Evolutionary conservation across 352 stramenopile genomes (phyloP).

Genomic region (Globisporangium cederbergense): DNA sequence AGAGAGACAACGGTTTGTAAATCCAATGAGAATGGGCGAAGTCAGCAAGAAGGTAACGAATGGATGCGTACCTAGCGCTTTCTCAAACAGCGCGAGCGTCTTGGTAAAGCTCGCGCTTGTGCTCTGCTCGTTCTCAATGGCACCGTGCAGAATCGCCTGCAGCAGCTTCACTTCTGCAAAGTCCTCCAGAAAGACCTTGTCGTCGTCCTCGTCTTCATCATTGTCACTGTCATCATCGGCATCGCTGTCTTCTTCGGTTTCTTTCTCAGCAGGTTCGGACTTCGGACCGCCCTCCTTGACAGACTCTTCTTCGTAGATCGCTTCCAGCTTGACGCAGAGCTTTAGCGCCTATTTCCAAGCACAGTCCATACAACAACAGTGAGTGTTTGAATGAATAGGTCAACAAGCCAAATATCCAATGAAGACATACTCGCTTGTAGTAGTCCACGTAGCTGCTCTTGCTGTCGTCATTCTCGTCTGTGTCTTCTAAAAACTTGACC

Average conservation of each 20-base stretch:
- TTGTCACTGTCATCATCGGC: conserved; percentile 8
- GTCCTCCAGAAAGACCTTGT: conserved; percentile 41
- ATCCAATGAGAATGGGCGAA: neutral
- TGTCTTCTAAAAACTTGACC: conserved; percentile 44
- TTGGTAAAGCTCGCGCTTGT: conserved; percentile 31
- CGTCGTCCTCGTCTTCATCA: conserved; percentile 36
- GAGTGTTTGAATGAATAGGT: neutral
- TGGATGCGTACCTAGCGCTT: conserved; percentile 35
- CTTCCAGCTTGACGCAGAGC: conserved; percentile 31
- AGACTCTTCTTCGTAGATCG: conserved; percentile 33
- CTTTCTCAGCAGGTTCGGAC: neutral
- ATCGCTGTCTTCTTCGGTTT: neutral
- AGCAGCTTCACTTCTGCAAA: conserved; percentile 59
- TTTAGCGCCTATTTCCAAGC: conserved; percentile 18
- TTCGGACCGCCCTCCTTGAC: conserved; percentile 6
- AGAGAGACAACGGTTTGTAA: neutral
- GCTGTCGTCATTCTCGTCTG: conserved; percentile 12
- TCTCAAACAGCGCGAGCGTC: conserved; percentile 54
- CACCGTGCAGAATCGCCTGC: conserved; percentile 54
- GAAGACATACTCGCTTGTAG: conserved; percentile 18
- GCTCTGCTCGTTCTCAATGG: conserved; percentile 32
- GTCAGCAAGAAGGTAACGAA: neutral
- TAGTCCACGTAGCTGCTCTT: conserved; percentile 14
- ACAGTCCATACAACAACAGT: neutral
- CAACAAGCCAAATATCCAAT: neutral